Evolutionary conservation across 371 early-diverging fungal species (phyloP), one percentile per base, ranked within the genome.

Genomic region (Mortierella sp.): DNA sequence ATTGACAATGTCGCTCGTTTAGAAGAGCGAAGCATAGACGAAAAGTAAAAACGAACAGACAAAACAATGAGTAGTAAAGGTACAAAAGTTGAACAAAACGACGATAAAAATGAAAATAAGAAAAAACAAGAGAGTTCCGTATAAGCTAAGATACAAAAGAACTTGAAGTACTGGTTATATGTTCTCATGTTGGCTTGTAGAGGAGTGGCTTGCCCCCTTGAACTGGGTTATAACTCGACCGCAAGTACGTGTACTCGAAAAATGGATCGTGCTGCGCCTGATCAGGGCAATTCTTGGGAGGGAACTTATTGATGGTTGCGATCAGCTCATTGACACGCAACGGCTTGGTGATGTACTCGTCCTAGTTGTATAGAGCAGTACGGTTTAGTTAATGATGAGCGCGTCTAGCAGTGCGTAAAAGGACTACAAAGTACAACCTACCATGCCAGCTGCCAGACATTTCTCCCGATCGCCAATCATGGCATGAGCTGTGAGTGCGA

Each of bases 391-490:
- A 17, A n/a, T n/a, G n/a, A n/a, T n/a, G n/a, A n/a, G n/a, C n/a
- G n/a, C n/a, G n/a, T n/a, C n/a, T n/a, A n/a, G n/a, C n/a, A n/a
- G n/a, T 6, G 7, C 26, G 12, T 17, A 15, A 53, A 21, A 53
- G 17, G 24, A 32, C 9, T 1, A 50, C 4, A 44, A 30, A 39
- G 17, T 2, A 19, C 37, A 39, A 49, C 70, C 66, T 52, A 80
- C 91, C 93, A 93, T 92, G 42, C 91, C 92, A 41, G 90, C 79
- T 8, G 78, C 75, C 42, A 93, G 75, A 64, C 93, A 92, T 65
- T 88, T 89, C 64, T 93, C 92, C 47, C 91, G 82, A 76, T 92
- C 92, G 9, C 91, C 92, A 60, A 89, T 86, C 90, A 93, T 91
- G 15, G 93, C 93, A 55, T 90, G 90, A 0, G 93, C 93, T 4